Evolutionary conservation across 495 filamentous ascomycete species (phyloP).

Genomic region (Cenococcum geophilum): DNA sequence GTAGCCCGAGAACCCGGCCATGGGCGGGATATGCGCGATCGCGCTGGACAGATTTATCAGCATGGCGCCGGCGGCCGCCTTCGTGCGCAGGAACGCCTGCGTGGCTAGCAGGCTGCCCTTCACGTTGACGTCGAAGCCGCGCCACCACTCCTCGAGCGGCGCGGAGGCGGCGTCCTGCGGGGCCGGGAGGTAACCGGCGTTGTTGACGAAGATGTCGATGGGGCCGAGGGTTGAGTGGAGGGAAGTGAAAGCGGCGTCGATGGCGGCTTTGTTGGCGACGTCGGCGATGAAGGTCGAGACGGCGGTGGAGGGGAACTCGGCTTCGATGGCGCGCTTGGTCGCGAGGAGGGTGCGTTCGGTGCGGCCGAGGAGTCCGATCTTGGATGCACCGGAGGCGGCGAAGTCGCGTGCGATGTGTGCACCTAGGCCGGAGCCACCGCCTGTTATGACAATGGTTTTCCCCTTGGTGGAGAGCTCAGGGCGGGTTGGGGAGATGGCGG

Average conservation of each 20-base stretch:
- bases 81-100: neutral
- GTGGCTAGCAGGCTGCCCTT: neutral
- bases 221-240: neutral
- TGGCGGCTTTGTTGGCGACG: neutral
- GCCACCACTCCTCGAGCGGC: neutral
- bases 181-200: neutral
- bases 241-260: slow-evolving; percentile 7
- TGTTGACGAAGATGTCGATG: slow-evolving; percentile 7
- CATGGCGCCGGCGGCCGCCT: slow-evolving; percentile 2
- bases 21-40: slow-evolving; percentile 7
- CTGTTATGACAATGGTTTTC: slow-evolving; percentile 1
- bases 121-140: neutral
- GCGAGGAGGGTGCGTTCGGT: slow-evolving; percentile 9
- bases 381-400: neutral
- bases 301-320: slow-evolving; percentile 5
- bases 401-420: neutral
- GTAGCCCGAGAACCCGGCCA: slow-evolving; percentile 32
- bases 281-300: slow-evolving; percentile 6
- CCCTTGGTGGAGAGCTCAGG: slow-evolving; percentile 13
- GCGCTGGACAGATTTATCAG: slow-evolving; percentile 3
- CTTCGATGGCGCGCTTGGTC: slow-evolving; percentile 13
- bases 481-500: slow-evolving; percentile 14
- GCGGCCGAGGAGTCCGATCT: slow-evolving; percentile 3
- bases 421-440: neutral
- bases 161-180: neutral